phyloP scores from a whole-genome alignment of 148 eudicot genomes.

The Spergularia bocconei region DNA sequence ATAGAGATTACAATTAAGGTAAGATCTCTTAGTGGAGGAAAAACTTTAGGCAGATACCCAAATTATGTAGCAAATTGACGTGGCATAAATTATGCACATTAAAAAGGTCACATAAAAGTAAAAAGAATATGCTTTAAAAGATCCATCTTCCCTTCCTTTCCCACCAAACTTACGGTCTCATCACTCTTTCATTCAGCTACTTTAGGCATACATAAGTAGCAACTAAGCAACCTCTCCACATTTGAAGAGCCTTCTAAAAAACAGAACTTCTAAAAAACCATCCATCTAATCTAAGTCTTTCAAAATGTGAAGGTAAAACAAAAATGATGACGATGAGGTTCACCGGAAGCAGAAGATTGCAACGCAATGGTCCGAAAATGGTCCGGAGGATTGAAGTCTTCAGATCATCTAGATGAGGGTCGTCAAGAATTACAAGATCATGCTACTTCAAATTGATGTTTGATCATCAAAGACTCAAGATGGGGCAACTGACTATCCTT shows the following conservation, averaged over 20 bases:
- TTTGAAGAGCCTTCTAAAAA: slow-evolving; percentile 18
- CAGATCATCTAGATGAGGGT: slow-evolving; percentile 8
- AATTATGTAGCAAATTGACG: slow-evolving; percentile 13
- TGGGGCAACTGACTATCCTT: slow-evolving; percentile 55
- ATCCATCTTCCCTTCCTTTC: slow-evolving; percentile 27
- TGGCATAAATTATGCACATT: slow-evolving; percentile 16
- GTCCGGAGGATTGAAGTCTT: not conserved
- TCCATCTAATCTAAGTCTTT: not conserved
- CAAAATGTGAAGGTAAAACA: not conserved
- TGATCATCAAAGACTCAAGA: slow-evolving; percentile 22
- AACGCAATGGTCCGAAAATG: slow-evolving; percentile 3
- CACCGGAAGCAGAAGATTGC: slow-evolving; percentile 4
- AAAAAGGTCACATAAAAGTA: slow-evolving; percentile 8
- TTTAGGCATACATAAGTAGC: slow-evolving; percentile 3
- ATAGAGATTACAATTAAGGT: too few species aligned
- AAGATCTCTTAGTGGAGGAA: slow-evolving; percentile 8
- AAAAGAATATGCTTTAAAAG: slow-evolving; percentile 43
- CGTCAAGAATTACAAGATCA: slow-evolving; percentile 10
- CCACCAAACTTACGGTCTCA: slow-evolving; percentile 19
- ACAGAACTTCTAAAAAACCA: too few species aligned
- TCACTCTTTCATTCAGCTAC: slow-evolving; percentile 19
- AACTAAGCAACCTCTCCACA: not conserved
- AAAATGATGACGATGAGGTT: not conserved
- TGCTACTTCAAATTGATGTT: slow-evolving; percentile 7
- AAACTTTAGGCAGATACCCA: slow-evolving; percentile 18